Evolutionary conservation across 1,284 basidiomycete species (phyloP), one percentile per base, ranked within the genome.

Genomic region (Ceraceosorus bombacis): DNA sequence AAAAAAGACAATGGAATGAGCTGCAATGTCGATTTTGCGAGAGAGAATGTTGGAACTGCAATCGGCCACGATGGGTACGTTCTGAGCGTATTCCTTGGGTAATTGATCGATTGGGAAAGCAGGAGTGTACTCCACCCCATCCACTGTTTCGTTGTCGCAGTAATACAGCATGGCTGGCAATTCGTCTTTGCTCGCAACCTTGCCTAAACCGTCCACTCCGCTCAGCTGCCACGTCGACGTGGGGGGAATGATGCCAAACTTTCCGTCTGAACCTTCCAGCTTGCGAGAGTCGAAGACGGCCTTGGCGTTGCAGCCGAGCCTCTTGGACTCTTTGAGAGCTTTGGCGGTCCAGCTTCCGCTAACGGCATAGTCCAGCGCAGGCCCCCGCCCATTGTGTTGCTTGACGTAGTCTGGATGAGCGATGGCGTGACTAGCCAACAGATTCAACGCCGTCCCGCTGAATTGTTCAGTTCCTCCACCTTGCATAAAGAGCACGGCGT

Each of bases 81-180:
- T 68, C 56, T 73, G 65, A 37, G 81, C 78, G 62, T 83, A 80
- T 2, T 77, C 75, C 37, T 66, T 61, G 5, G 86, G 85, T 48
- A 97, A 81, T 54, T 83, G 80, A 65, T 88, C 82, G 81, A 89
- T 90, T 2, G 94, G 93, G 82, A 97, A 96, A n/a, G 87, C 83
- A 5, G 84, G 71, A 4, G 88, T 82, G 80, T 90, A 97, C 80
- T 98, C 88, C 58, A 94, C 87, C 41, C 95, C 95, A 73, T 96
- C 88, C 61, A 98, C 90, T 3, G 95, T 99, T 81, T 99, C 95
- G 81, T 99, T 99, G 78, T 97, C 94, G 83, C 95, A 99, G 81
- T 97, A 98, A 81, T 95, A 97, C 58, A 97, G 86, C 73, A 93
- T 85, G 7, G 89, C 93, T 1, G 94, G 87, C 74, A 85, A 82